Evolutionary conservation across 1,284 basidiomycete genomes (phyloP).

Genomic region (Coniophora puteana): DNA sequence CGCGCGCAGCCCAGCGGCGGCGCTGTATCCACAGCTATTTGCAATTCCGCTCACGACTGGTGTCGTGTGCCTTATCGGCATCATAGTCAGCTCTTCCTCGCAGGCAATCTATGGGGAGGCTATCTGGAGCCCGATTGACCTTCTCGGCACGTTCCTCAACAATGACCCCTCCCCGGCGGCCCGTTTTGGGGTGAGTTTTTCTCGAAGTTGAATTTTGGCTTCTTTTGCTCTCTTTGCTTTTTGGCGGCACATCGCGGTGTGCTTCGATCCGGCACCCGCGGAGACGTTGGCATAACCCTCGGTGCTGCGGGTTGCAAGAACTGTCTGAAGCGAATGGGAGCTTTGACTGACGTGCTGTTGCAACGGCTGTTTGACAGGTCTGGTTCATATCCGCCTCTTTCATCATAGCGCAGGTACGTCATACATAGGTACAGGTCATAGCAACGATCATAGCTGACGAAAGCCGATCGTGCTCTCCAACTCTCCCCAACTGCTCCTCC

Average conservation of each 20-base stretch:
- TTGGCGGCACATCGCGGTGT: too few relatives aligned
- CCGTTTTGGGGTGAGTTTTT: slow-evolving; percentile 53
- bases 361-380: slow-evolving; percentile 31
- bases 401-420: slow-evolving; percentile 63
- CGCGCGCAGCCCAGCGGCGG: slow-evolving; percentile 62
- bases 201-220: slow-evolving; percentile 2
- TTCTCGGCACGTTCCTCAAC: slow-evolving; percentile 68
- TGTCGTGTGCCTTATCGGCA: slow-evolving; percentile 79
- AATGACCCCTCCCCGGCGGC: slow-evolving; percentile 60
- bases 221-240: too few relatives aligned
- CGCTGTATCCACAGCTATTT: slow-evolving; percentile 68
- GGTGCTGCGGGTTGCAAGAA: too few relatives aligned
- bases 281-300: too few relatives aligned
- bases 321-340: too few relatives aligned
- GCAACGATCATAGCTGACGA: too few relatives aligned
- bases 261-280: too few relatives aligned
- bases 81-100: slow-evolving; percentile 81
- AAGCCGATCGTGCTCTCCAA: too few relatives aligned
- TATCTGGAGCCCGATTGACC: slow-evolving; percentile 79
- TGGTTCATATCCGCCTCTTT: slow-evolving; percentile 79
- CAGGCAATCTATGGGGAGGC: slow-evolving; percentile 72
- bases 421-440: too few relatives aligned
- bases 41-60: slow-evolving; percentile 76
- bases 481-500: too few relatives aligned
- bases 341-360: slow-evolving; percentile 8